These are phyloP conservation scores for Pseudevernia furfuracea DNA, from an alignment of 495 filamentous ascomycete species.

Conservation along the genomic window DNA sequence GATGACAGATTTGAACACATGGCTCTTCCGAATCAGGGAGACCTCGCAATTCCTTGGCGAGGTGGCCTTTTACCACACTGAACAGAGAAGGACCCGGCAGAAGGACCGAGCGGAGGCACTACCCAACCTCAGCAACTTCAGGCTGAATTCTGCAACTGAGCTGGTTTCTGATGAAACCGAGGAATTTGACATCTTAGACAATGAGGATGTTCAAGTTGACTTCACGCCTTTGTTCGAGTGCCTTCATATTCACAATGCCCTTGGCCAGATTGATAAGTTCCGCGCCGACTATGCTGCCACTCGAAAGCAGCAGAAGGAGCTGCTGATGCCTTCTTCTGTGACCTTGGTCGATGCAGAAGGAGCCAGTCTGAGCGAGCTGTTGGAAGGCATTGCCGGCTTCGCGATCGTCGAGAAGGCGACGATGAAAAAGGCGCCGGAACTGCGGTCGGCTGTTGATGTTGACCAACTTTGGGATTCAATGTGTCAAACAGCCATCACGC, in stretches of 20 bases:
- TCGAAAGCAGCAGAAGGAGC: constrained; percentile 81
- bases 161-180: constrained; percentile 90
- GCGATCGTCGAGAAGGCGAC: constrained; percentile 93
- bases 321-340: constrained; percentile 68
- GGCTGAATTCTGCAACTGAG: constrained; percentile 92
- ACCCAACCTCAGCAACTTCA: constrained; percentile 68
- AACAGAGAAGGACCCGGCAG: constrained; percentile 75
- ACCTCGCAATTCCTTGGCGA: constrained; percentile 92
- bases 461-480: constrained; percentile 98
- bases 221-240: constrained; percentile 95
- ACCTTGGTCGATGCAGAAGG: constrained; percentile 65
- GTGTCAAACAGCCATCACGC: constrained; percentile 75
- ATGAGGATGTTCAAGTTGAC: constrained; percentile 87
- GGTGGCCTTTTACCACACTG: constrained; percentile 93
- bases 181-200: constrained; percentile 89
- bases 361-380: constrained; percentile 69
- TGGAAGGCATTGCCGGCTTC: constrained; percentile 93
- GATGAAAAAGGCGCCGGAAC: constrained; percentile 72
- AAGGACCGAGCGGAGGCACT: constrained; percentile 68
- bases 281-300: constrained; percentile 83
- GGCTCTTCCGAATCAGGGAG: constrained; percentile 93
- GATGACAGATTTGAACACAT: constrained; percentile 94
- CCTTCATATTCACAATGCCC: constrained; percentile 89
- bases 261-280: constrained; percentile 89
- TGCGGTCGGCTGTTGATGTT: constrained; percentile 80